phyloP scores from a whole-genome alignment of 106 monocot species.

The Phalaenopsis aphrodite region DNA sequence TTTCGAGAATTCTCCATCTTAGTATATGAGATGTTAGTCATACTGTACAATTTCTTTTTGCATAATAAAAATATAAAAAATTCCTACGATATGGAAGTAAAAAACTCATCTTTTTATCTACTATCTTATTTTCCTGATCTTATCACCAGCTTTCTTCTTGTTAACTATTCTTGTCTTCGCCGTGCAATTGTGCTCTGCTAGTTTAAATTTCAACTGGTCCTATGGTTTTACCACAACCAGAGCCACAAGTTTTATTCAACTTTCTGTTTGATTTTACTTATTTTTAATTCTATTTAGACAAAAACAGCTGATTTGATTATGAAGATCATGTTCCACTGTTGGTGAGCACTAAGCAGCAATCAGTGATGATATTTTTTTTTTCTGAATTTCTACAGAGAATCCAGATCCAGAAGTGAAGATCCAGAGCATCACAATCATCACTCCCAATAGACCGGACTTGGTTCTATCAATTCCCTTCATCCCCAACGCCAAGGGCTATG shows the following conservation, averaged over 20 bases:
- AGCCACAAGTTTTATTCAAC: not conserved
- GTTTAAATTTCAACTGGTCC: too few relatives aligned
- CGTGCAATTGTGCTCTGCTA: too few relatives aligned
- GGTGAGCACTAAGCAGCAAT: not conserved
- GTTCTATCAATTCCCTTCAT: constrained; percentile 62
- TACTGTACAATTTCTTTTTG: too few relatives aligned
- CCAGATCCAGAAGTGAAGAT: constrained; percentile 72
- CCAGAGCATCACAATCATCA: constrained; percentile 56
- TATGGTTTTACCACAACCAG: too few relatives aligned
- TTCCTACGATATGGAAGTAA: too few relatives aligned
- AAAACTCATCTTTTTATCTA: too few relatives aligned
- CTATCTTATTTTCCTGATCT: too few relatives aligned
- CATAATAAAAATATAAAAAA: too few relatives aligned
- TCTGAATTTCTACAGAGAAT: constrained; percentile 30
- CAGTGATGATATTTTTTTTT: not conserved
- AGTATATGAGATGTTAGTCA: too few relatives aligned
- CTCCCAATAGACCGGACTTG: constrained; percentile 44
- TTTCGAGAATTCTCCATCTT: too few relatives aligned
- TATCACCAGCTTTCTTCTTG: too few relatives aligned
- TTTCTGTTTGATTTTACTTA: not conserved
- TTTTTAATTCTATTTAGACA: not conserved
- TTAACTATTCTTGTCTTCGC: too few relatives aligned
- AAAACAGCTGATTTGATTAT: not conserved
- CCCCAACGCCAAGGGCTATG: constrained; percentile 52
- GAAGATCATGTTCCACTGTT: not conserved